phyloP scores from a whole-genome alignment of 1,284 basidiomycete genomes.

The Trametes hirsuta region DNA sequence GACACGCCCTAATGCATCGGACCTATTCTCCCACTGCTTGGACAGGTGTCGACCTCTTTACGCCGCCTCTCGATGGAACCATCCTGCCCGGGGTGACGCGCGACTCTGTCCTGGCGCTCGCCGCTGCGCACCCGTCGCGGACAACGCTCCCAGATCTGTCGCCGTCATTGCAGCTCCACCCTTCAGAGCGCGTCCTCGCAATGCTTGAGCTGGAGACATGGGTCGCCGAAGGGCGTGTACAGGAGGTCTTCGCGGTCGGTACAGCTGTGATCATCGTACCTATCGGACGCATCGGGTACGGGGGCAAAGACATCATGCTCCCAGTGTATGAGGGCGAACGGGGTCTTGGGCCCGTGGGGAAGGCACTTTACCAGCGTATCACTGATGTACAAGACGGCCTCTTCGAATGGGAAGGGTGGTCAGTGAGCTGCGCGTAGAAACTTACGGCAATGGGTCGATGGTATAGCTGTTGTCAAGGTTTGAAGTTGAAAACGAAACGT shows the following conservation, averaged over 20 bases:
- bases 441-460: too few relatives aligned
- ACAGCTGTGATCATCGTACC: constrained; percentile 69
- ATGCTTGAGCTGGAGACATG: constrained; percentile 62
- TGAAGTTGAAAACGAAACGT: too few relatives aligned
- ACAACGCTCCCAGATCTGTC: constrained; percentile 45
- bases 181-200: constrained; percentile 63
- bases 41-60: constrained; percentile 65
- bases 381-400: constrained; percentile 69
- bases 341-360: constrained; percentile 56
- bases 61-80: constrained; percentile 77
- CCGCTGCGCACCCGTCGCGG: constrained; percentile 46
- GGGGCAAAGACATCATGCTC: constrained; percentile 54
- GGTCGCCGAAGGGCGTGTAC: constrained; percentile 51
- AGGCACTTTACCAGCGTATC: constrained; percentile 57
- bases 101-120: constrained; percentile 67
- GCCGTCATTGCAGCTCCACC: constrained; percentile 44
- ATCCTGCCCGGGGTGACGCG: constrained; percentile 80
- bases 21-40: background rate
- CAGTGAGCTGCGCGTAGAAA: constrained; percentile 38
- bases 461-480: too few relatives aligned
- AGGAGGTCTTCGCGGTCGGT: constrained; percentile 77
- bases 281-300: constrained; percentile 58
- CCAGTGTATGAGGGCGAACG: constrained; percentile 43
- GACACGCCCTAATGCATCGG: background rate
- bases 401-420: constrained; percentile 53